Percentiles rank a stretch among this genome's conserved stretches.
These are phyloP conservation scores for Hypericum perforatum DNA, from an alignment of 345 rosid species.

Conservation along the genomic window DNA sequence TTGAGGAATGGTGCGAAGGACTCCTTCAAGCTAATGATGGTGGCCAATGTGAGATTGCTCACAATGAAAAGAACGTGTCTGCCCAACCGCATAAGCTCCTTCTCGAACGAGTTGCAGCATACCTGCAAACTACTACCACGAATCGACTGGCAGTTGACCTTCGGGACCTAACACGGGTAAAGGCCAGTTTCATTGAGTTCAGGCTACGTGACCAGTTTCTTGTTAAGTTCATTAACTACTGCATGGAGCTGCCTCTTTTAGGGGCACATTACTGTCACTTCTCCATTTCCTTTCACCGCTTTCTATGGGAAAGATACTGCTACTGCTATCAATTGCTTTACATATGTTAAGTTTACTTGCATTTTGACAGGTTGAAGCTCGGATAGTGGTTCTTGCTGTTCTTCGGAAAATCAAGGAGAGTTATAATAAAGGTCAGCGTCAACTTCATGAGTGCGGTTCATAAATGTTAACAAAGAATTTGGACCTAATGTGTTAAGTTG, in stretches of 20 bases:
- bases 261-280: too few relatives aligned
- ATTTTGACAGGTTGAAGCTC: slow-evolving; percentile 68
- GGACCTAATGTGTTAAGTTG: not conserved
- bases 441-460: not conserved
- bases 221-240: not conserved
- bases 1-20: slow-evolving; percentile 98
- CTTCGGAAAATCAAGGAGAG: slow-evolving; percentile 86
- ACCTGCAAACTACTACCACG: slow-evolving; percentile 44
- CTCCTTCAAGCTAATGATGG: slow-evolving; percentile 46
- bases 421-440: slow-evolving; percentile 34
- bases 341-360: not conserved
- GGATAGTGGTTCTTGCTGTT: slow-evolving; percentile 85
- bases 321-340: not conserved
- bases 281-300: not conserved
- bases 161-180: slow-evolving; percentile 71
- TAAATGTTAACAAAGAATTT: not conserved
- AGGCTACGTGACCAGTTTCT: not conserved
- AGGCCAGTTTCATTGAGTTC: too few relatives aligned
- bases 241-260: too few relatives aligned
- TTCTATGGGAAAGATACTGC: not conserved
- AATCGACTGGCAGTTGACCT: slow-evolving; percentile 62
- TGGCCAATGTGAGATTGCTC: slow-evolving; percentile 23
- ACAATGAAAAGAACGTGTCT: slow-evolving; percentile 27
- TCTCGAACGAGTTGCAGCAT: slow-evolving; percentile 69
- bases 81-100: slow-evolving; percentile 49